Conservation (phyloP, 139 green algal genomes). For the Choricystis sp. region DNA sequence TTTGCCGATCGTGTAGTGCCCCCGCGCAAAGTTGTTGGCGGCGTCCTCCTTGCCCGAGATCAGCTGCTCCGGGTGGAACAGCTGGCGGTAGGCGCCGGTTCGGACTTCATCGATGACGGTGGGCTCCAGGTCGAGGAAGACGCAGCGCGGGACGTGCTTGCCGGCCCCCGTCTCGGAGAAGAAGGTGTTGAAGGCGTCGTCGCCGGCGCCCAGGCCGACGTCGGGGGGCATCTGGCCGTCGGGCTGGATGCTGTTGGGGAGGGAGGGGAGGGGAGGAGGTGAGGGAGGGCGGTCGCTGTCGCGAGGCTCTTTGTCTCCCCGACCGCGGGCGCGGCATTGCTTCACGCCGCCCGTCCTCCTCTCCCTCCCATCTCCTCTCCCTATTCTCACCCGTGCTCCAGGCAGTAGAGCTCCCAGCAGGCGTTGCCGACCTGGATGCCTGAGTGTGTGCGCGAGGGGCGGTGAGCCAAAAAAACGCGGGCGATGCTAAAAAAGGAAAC, state of each 20-base stretch:
- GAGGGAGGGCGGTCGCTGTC: not conserved
- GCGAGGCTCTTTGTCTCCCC: not conserved
- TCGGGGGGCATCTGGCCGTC: slow-evolving; percentile 93
- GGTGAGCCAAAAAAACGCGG: not conserved
- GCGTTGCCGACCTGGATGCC: slow-evolving; percentile 84
- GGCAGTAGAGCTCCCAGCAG: slow-evolving; percentile 99
- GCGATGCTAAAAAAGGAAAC: too few relatives aligned
- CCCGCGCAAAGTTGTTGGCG: slow-evolving; percentile 73
- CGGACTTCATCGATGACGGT: slow-evolving; percentile 93
- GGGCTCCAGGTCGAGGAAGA: slow-evolving; percentile 92
- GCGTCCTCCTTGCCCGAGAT: slow-evolving; percentile 93
- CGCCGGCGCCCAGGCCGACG: slow-evolving; percentile 74
- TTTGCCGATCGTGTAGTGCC: slow-evolving; percentile 89
- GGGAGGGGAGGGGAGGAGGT: not conserved
- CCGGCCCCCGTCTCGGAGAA: slow-evolving; percentile 89
- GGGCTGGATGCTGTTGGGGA: slow-evolving; percentile 73
- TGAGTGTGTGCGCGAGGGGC: not conserved
- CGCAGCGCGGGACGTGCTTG: slow-evolving; percentile 83
- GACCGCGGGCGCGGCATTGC: too few relatives aligned
- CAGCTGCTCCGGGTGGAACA: slow-evolving; percentile 97
- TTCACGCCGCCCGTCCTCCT: too few relatives aligned
- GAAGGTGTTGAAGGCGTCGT: slow-evolving; percentile 95
- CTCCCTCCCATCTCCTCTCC: too few relatives aligned
- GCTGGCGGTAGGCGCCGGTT: slow-evolving; percentile 89
- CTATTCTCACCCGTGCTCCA: slow-evolving; percentile 72